Percentiles rank a stretch among this genome's conserved stretches.
phyloP scores from a whole-genome alignment of 805 yeast species.

The Candida broadrunensis region DNA sequence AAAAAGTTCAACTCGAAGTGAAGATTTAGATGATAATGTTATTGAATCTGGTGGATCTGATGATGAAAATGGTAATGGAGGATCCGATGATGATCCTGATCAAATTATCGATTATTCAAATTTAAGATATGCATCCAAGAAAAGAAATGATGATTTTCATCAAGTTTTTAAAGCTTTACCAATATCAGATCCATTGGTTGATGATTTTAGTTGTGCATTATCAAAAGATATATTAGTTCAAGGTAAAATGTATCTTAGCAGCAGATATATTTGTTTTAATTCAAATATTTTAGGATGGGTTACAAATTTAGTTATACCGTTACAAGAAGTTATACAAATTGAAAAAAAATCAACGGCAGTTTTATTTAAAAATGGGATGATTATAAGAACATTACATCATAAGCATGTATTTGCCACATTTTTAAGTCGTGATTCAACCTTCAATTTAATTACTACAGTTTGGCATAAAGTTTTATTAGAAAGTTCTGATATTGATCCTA shows the following conservation, averaged over 20 bases:
- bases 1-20: not conserved
- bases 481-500: constrained; percentile 13
- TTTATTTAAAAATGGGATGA: constrained; percentile 67
- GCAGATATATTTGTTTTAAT: constrained; percentile 56
- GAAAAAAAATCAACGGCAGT: constrained; percentile 67
- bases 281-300: constrained; percentile 69
- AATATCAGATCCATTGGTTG: constrained; percentile 49
- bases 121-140: constrained; percentile 40
- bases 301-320: constrained; percentile 54
- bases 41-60: constrained; percentile 4
- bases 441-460: constrained; percentile 50
- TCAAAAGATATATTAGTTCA: constrained; percentile 65
- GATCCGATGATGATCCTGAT: constrained; percentile 12
- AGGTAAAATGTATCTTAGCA: constrained; percentile 60
- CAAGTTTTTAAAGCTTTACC: constrained; percentile 53
- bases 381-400: constrained; percentile 59
- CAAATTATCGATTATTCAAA: constrained; percentile 11
- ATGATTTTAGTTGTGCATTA: constrained; percentile 63
- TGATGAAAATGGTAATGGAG: constrained; percentile 7
- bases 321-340: constrained; percentile 59
- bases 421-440: constrained; percentile 55
- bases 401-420: constrained; percentile 65
- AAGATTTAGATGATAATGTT: constrained; percentile 6
- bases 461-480: constrained; percentile 51
- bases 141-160: constrained; percentile 60